These are phyloP conservation scores for Ophiocordyceps camponoti-leonardi DNA, from an alignment of 2,329 filamentous ascomycete species.

Conservation along the genomic window DNA sequence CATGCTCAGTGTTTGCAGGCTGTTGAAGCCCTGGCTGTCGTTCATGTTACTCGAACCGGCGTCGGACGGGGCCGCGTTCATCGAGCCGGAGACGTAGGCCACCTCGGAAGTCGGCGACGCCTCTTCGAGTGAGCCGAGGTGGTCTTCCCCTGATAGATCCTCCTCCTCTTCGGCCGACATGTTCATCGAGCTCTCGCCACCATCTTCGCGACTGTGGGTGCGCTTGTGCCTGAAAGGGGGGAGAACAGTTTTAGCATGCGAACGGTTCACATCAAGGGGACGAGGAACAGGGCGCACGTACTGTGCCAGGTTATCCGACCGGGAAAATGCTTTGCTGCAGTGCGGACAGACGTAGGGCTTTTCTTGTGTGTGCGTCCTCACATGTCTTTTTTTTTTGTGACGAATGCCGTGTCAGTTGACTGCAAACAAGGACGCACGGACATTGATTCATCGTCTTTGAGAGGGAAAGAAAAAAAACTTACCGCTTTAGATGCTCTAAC, in stretches of 20 bases:
- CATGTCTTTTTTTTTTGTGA: constrained; percentile 49
- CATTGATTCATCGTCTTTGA: no score
- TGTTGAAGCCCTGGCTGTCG: constrained; percentile 29
- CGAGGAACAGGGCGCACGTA: constrained; percentile 34
- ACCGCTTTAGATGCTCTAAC: constrained; percentile 97
- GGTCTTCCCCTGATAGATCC: constrained; percentile 66
- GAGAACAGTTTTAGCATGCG: constrained; percentile 7
- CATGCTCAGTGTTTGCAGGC: constrained; percentile 44
- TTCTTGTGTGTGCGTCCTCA: constrained; percentile 98
- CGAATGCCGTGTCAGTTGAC: constrained; percentile 7
- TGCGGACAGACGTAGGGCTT: constrained; percentile 94
- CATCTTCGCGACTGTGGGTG: constrained; percentile 48
- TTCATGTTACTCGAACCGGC: constrained; percentile 4
- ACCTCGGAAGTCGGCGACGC: constrained; percentile 56
- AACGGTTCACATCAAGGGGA: constrained; percentile 11
- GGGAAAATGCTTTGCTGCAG: constrained; percentile 97
- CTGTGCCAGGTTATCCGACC: constrained; percentile 98
- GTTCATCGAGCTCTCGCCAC: constrained; percentile 37
- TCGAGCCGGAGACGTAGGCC: constrained; percentile 38
- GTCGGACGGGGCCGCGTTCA: constrained; percentile 26
- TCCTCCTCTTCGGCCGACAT: constrained; percentile 75
- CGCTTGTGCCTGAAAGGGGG: constrained; percentile 55
- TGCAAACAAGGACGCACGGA: not conserved
- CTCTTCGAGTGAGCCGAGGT: constrained; percentile 64
- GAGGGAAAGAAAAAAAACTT: constrained; percentile 22